phyloP scores from a whole-genome alignment of 176 grass and related monocot genomes.

The Avena eriantha region DNA sequence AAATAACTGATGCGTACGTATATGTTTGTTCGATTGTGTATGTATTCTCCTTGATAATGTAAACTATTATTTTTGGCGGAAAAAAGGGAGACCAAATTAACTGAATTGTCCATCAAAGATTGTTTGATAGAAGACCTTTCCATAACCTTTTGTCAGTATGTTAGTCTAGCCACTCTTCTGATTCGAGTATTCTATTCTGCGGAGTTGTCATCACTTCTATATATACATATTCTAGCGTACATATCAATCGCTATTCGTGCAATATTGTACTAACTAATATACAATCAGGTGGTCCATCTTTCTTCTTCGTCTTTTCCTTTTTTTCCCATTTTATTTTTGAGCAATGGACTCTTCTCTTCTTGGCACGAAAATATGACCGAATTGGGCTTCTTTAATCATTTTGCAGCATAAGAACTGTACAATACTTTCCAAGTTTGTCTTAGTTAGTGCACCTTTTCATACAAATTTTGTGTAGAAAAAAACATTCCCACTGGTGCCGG shows the following conservation, averaged over 20 bases:
- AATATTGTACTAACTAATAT: slow-evolving; percentile 29
- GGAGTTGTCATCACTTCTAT: neutral
- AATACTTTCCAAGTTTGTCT: slow-evolving; percentile 37
- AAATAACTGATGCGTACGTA: neutral
- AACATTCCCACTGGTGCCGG: neutral
- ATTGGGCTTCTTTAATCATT: slow-evolving; percentile 32
- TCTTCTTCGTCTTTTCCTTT: too few species aligned
- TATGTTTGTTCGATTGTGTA: slow-evolving; percentile 19
- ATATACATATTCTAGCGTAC: slow-evolving; percentile 6
- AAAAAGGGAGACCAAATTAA: neutral
- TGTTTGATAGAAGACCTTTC: slow-evolving; percentile 12
- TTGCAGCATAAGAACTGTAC: slow-evolving; percentile 40
- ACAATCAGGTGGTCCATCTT: too few species aligned
- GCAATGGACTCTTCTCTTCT: too few species aligned
- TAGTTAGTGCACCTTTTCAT: slow-evolving; percentile 38
- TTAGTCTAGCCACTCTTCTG: slow-evolving; percentile 13
- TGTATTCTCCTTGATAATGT: slow-evolving; percentile 27
- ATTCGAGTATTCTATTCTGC: slow-evolving; percentile 33
- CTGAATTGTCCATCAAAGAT: neutral
- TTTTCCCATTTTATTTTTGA: too few species aligned
- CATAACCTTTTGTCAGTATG: slow-evolving; percentile 44
- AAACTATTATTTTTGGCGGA: neutral
- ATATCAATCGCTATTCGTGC: slow-evolving; percentile 29
- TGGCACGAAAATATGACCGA: too few species aligned
- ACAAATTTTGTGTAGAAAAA: slow-evolving; percentile 36